Base-by-base conservation (phyloP, 495 filamentous ascomycete genomes). In the Penicillium ucsense region DNA sequence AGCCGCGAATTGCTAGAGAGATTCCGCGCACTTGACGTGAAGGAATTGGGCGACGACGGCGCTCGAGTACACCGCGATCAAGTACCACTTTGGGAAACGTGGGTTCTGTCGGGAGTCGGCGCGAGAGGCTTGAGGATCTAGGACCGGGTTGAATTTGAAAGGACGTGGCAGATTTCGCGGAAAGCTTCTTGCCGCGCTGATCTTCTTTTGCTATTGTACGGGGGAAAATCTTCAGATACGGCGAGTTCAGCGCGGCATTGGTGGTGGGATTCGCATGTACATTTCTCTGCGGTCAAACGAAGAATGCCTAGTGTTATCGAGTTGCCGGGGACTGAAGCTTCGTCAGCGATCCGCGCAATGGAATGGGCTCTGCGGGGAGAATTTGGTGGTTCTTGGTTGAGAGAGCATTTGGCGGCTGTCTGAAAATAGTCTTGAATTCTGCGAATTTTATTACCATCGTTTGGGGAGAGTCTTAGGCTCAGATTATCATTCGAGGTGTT, bases 41-140 rank as follows among this genome's bases (percentile, higher is more conserved):
- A 78, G 28, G 72, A 79, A 5, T 56, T 86, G 8, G 75, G 73
- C 4, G 83, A 87, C 50, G 71, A 83, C 50, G 81, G 80, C 1
- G 41, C 65, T 0, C 45, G 49, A 35, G 80, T 84, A 2, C 63
- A 53, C n/a, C 68, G 73, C 38, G 54, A 66, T 3, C 75, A 83
- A 53, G 66, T 75, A 41, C 72, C 75, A 47, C 58, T 77, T 45
- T 87, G 83, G 83, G 77, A 84, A 62, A 70, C 73, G 39, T 87
- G 83, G 83, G 80, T 75, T n/a, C 53, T 73, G 28, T 52, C 66
- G n/a, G 53, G 55, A 43, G 32, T 38, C 40, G 52, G 11, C 30
- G 42, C 4, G 28, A 12, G 38, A 35, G 7, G 43, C 41, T 43
- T 20, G 20, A 20, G 20, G 20, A 20, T 20, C 20, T 20, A 20